A percentile compares a stretch with the other conserved stretches of the same genome.
These are phyloP conservation scores for Arachis hypogaea DNA, from an alignment of 306 rosid genomes.

Conservation along the genomic window DNA sequence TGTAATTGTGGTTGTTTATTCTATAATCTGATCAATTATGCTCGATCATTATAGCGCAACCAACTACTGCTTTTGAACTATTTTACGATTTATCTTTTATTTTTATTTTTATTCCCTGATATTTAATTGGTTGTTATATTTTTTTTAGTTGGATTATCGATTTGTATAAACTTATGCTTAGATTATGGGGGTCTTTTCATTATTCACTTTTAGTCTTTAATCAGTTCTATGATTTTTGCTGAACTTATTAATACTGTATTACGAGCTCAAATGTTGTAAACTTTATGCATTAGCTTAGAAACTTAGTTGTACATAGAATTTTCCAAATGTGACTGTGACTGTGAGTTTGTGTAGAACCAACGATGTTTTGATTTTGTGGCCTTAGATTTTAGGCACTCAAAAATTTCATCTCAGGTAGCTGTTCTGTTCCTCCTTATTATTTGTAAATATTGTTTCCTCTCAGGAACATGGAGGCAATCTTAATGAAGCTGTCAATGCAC, in stretches of 20 bases:
- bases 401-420: neutral
- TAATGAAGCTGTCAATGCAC: slow-evolving; percentile 82
- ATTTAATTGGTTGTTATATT: too few relatives aligned
- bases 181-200: neutral
- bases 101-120: too few relatives aligned
- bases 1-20: neutral
- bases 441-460: slow-evolving; percentile 36
- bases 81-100: too few relatives aligned
- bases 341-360: slow-evolving; percentile 20
- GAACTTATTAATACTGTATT: neutral
- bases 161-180: too few relatives aligned
- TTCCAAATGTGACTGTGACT: too few relatives aligned
- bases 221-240: neutral
- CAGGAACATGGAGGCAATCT: slow-evolving; percentile 88
- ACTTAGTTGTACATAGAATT: neutral
- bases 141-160: neutral
- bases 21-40: too few relatives aligned
- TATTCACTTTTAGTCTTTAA: neutral
- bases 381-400: neutral
- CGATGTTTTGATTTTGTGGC: neutral
- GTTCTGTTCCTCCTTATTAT: neutral
- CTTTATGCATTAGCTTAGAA: neutral
- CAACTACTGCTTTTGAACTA: too few relatives aligned
- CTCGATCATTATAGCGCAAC: too few relatives aligned
- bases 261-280: neutral